These are phyloP conservation scores for Cicer pinnatifidum DNA, from an alignment of 306 rosid species.

Conservation along the genomic window DNA sequence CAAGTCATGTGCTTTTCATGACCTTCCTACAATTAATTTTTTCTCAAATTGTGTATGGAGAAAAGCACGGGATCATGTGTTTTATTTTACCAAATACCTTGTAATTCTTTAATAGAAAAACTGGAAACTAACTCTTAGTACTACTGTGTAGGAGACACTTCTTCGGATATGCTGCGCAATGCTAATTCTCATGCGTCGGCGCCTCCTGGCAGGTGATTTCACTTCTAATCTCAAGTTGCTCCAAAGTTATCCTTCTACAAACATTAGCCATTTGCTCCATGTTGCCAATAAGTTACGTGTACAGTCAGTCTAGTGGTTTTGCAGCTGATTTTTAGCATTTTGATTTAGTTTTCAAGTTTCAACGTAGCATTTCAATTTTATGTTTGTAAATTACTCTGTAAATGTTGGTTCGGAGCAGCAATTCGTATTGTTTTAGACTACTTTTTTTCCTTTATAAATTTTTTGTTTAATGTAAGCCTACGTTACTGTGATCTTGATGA, in stretches of 20 bases:
- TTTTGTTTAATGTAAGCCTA: slow-evolving; percentile 1
- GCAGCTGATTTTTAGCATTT: slow-evolving; percentile 10
- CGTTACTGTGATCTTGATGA: slow-evolving; percentile 16
- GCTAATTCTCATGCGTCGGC: slow-evolving; percentile 84
- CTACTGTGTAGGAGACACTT: slow-evolving; percentile 79
- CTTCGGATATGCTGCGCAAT: slow-evolving; percentile 92
- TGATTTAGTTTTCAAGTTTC: slow-evolving; percentile 25
- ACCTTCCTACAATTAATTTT: slow-evolving; percentile 22
- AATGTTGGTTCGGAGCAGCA: slow-evolving; percentile 56
- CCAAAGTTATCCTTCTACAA: slow-evolving; percentile 84
- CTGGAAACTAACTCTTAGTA: slow-evolving; percentile 38
- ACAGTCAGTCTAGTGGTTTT: slow-evolving; percentile 57
- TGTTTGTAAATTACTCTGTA: slow-evolving; percentile 63
- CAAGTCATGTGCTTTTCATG: slow-evolving; percentile 27
- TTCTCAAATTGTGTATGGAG: slow-evolving; percentile 33
- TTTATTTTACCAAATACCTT: slow-evolving; percentile 9
- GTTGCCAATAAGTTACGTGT: slow-evolving; percentile 91
- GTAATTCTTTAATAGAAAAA: slow-evolving; percentile 28
- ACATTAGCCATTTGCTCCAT: slow-evolving; percentile 90
- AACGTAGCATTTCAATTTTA: slow-evolving; percentile 33
- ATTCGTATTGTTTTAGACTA: neutral
- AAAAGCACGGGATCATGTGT: slow-evolving; percentile 23
- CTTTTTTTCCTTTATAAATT: neutral
- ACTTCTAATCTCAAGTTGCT: slow-evolving; percentile 94
- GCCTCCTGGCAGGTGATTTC: slow-evolving; percentile 95